Conservation (phyloP, 441 rosid genomes). For the Croton setiger region DNA sequence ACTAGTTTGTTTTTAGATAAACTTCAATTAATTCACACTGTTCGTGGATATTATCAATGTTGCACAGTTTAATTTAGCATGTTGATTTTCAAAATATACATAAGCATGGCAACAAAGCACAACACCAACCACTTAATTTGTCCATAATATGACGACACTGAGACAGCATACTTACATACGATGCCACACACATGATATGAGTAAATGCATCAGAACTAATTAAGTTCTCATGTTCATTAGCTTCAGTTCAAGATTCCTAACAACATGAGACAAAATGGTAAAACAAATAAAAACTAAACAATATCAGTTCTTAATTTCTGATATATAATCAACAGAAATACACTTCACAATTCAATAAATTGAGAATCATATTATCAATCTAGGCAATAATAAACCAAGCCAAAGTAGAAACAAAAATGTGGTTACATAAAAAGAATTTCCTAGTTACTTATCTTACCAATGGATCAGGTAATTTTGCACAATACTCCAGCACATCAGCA, state of each 20-base stretch:
- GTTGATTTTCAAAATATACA: neutral
- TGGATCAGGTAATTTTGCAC: constrained; percentile 77
- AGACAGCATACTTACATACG: neutral
- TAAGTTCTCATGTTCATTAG: neutral
- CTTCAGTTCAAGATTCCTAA: neutral
- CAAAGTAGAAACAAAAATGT: neutral
- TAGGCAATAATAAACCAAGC: neutral
- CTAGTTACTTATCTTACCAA: constrained; percentile 48
- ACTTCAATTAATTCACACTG: neutral
- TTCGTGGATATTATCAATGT: neutral
- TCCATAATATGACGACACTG: neutral
- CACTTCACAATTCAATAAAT: neutral
- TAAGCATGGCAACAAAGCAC: neutral
- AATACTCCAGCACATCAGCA: constrained; percentile 50
- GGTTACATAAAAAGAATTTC: constrained; percentile 14
- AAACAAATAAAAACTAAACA: neutral
- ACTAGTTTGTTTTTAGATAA: neutral
- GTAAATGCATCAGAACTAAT: neutral
- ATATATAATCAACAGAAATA: neutral
- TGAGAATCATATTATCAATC: neutral
- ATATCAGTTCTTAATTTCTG: too few relatives aligned
- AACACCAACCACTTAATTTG: neutral
- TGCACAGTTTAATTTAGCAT: neutral
- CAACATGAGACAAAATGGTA: neutral
- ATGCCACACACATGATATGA: neutral